These are phyloP conservation scores for Tulasnella sp. DNA, from an alignment of 768 basidiomycete species.

Conservation along the genomic window DNA sequence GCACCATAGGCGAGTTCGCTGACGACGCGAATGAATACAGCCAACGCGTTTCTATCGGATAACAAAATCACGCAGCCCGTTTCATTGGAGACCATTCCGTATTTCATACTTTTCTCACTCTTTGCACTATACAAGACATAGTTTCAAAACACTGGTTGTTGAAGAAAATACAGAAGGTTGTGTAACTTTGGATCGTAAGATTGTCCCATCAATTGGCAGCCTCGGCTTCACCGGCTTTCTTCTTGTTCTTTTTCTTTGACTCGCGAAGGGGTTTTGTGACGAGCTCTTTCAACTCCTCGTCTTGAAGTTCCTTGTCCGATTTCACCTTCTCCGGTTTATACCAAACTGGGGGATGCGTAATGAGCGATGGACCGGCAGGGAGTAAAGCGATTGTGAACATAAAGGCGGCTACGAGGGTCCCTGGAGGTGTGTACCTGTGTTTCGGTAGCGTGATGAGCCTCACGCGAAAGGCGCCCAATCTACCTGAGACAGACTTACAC, in stretches of 20 bases:
- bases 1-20: conserved; percentile 70
- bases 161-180: background rate
- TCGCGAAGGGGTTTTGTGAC: conserved; percentile 71
- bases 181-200: background rate
- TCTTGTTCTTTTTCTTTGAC: conserved; percentile 87
- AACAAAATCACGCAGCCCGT: too few relatives aligned
- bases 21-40: conserved; percentile 37
- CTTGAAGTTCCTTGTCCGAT: conserved; percentile 78
- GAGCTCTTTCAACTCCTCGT: conserved; percentile 70
- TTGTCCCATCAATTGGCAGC: background rate
- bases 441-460: too few relatives aligned
- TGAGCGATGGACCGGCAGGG: conserved; percentile 72
- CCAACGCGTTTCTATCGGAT: background rate
- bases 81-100: too few relatives aligned
- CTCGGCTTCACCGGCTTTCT: conserved; percentile 33
- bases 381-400: conserved; percentile 94
- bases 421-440: conserved; percentile 59
- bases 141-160: too few relatives aligned
- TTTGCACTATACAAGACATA: background rate
- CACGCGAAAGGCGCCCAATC: too few relatives aligned
- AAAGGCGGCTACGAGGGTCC: conserved; percentile 84
- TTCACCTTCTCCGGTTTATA: conserved; percentile 86
- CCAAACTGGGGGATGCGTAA: conserved; percentile 84
- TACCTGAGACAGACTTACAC: too few relatives aligned
- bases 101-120: conserved; percentile 1